Evolutionary conservation across 257 asterid species (phyloP).

Genomic region (Primulina tabacum): DNA sequence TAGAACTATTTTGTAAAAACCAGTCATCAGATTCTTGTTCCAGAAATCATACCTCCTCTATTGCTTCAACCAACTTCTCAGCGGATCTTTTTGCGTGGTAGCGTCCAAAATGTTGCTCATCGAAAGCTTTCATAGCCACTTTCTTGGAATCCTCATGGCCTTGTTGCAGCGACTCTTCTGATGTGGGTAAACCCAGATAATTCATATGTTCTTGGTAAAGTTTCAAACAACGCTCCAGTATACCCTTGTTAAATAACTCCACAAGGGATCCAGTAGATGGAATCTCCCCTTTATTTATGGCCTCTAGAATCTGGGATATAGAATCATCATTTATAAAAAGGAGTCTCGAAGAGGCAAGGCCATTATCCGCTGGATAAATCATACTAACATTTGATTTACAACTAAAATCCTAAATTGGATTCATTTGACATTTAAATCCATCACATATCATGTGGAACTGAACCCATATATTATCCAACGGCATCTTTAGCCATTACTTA

Average conservation of each 20-base stretch:
- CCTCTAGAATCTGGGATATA: constrained; percentile 75
- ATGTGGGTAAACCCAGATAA: constrained; percentile 52
- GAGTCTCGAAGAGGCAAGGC: background rate
- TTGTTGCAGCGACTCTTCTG: constrained; percentile 55
- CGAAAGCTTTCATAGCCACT: constrained; percentile 61
- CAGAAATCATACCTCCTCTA: constrained; percentile 52
- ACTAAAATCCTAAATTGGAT: background rate
- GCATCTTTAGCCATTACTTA: background rate
- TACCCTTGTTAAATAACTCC: constrained; percentile 88
- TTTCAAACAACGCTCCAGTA: constrained; percentile 71
- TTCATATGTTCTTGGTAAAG: constrained; percentile 56
- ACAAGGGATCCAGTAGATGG: constrained; percentile 97
- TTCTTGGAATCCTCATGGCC: constrained; percentile 62
- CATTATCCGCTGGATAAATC: no score
- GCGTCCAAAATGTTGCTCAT: constrained; percentile 93
- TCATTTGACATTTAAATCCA: background rate
- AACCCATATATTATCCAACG: background rate
- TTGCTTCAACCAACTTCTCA: constrained; percentile 68
- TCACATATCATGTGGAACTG: background rate
- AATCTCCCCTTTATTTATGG: constrained; percentile 97
- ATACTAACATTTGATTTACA: background rate
- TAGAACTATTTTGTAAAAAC: constrained; percentile 21
- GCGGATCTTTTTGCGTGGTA: constrained; percentile 93
- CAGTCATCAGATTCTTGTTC: constrained; percentile 6
- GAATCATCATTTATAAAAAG: constrained; percentile 17